Percentiles rank a stretch among this genome's conserved stretches.
phyloP scores from a whole-genome alignment of 73 alveolate genomes.

The Tetrahymena thermophila region DNA sequence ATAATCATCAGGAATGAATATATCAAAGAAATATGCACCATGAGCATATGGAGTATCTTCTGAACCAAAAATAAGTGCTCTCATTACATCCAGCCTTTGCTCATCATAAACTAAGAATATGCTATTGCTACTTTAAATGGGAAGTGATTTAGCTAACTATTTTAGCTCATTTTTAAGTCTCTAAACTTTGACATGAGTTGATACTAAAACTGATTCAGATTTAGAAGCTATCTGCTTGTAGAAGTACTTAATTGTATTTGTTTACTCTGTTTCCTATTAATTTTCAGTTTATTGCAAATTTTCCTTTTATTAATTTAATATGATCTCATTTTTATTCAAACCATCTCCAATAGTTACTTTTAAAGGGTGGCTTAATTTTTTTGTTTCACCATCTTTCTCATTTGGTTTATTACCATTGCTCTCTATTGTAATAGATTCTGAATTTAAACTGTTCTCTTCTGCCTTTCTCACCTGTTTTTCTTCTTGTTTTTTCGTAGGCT shows the following conservation, averaged over 20 bases:
- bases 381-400: neutral
- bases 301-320: neutral
- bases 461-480: neutral
- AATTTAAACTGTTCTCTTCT: neutral
- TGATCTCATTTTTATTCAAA: neutral
- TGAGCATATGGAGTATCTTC: slow-evolving; percentile 75
- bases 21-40: slow-evolving; percentile 65
- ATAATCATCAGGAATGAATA: slow-evolving; percentile 51
- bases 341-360: neutral
- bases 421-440: neutral
- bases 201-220: neutral
- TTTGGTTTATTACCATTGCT: neutral
- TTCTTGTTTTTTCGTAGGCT: neutral
- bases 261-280: neutral
- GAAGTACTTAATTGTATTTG: neutral
- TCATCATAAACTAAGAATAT: slow-evolving; percentile 28
- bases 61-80: slow-evolving; percentile 60
- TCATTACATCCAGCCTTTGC: slow-evolving; percentile 54
- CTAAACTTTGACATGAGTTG: neutral
- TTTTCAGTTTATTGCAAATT: neutral
- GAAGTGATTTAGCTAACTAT: neutral
- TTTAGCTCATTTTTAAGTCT: neutral
- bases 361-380: neutral
- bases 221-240: neutral
- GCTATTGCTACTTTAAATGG: neutral